These are phyloP conservation scores for Coemansia sp. DNA, from an alignment of 192 early-diverging fungal genomes.

Conservation along the genomic window DNA sequence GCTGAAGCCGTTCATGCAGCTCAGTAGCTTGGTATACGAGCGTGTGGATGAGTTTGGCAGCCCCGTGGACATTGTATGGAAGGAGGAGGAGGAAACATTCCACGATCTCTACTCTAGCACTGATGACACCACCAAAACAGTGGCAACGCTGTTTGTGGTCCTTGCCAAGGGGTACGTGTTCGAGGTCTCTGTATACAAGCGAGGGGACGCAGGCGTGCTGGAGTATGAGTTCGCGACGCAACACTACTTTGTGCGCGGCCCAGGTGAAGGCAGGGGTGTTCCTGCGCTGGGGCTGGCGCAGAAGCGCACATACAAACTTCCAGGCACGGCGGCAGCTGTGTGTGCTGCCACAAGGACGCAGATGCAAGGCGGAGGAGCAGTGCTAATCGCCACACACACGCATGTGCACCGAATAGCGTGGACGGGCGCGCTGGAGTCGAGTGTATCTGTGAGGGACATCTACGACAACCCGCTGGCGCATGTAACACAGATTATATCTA, in stretches of 20 bases:
- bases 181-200: slow-evolving; percentile 31
- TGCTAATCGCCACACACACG: slow-evolving; percentile 25
- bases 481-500: slow-evolving; percentile 17
- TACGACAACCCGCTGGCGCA: slow-evolving; percentile 26
- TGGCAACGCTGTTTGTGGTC: slow-evolving; percentile 34
- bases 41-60: slow-evolving; percentile 28
- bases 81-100: neutral
- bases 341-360: slow-evolving; percentile 15
- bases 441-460: slow-evolving; percentile 14
- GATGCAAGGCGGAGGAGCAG: neutral
- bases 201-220: slow-evolving; percentile 17
- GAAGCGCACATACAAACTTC: slow-evolving; percentile 33
- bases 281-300: slow-evolving; percentile 29
- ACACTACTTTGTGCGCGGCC: slow-evolving; percentile 49
- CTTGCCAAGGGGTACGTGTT: slow-evolving; percentile 34
- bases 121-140: neutral
- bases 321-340: slow-evolving; percentile 18
- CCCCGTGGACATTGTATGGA: slow-evolving; percentile 42
- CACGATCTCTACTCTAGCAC: neutral
- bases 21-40: slow-evolving; percentile 43
- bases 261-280: slow-evolving; percentile 47
- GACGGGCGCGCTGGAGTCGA: slow-evolving; percentile 18
- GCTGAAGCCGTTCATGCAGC: slow-evolving; percentile 38
- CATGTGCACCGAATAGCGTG: slow-evolving; percentile 34
- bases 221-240: slow-evolving; percentile 43